Evolutionary conservation across 2,329 filamentous ascomycete species (phyloP).

Genomic region (Helminthosporium solani): DNA sequence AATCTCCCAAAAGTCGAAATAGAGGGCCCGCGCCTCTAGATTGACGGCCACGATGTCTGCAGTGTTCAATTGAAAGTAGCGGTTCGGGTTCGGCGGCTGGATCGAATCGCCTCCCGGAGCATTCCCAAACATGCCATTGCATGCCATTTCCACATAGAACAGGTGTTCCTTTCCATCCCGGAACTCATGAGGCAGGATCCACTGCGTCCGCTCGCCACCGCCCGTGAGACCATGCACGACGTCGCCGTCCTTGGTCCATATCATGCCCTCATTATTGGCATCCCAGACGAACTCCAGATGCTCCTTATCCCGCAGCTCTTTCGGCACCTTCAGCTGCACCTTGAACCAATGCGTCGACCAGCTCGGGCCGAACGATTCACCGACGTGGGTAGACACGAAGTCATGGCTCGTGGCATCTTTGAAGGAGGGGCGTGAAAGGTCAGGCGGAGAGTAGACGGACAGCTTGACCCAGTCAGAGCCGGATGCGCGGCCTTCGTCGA

Average conservation of each 20-base stretch:
- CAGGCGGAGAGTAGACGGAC: constrained; percentile 80
- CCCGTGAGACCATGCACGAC: constrained; percentile 91
- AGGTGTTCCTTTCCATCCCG: constrained; percentile 82
- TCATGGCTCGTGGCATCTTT: constrained; percentile 75
- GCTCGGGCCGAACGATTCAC: constrained; percentile 82
- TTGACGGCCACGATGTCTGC: constrained; percentile 91
- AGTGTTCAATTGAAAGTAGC: constrained; percentile 70
- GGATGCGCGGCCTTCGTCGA: constrained; percentile 66
- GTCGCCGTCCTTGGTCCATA: constrained; percentile 88
- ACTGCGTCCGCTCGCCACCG: constrained; percentile 83
- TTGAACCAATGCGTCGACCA: constrained; percentile 99
- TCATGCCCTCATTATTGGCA: constrained; percentile 86
- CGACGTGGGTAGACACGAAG: constrained; percentile 73
- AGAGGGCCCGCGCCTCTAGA: constrained; percentile 76
- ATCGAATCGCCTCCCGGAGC: constrained; percentile 80
- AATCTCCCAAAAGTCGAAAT: constrained; percentile 95
- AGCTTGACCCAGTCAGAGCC: constrained; percentile 79
- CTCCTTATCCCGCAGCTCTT: constrained; percentile 70
- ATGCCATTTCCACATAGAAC: constrained; percentile 98
- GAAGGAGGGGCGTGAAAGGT: constrained; percentile 79
- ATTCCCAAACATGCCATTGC: constrained; percentile 98
- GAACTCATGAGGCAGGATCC: constrained; percentile 81
- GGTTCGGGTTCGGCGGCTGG: constrained; percentile 84
- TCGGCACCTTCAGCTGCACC: constrained; percentile 74
- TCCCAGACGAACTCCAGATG: constrained; percentile 97